phyloP scores from a whole-genome alignment of 1,139 yeast species.

The Pichia sorboxylosa region DNA sequence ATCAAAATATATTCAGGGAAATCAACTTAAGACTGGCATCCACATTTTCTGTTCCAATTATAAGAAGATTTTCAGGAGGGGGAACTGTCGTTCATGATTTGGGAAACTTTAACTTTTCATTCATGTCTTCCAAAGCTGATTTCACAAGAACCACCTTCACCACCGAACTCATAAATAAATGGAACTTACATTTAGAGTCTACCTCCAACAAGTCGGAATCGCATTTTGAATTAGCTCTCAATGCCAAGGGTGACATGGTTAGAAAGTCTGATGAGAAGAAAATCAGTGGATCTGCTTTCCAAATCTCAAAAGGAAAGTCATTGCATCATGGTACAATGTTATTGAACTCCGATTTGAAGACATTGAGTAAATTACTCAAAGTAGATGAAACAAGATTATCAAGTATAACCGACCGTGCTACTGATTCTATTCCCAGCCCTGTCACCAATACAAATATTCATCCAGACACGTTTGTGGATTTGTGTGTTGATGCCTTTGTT shows the following conservation, averaged over 20 bases:
- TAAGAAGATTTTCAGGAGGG: conserved; percentile 84
- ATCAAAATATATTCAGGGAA: conserved; percentile 92
- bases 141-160: conserved; percentile 62
- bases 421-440: conserved; percentile 67
- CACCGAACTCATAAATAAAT: conserved; percentile 35
- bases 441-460: conserved; percentile 53
- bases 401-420: conserved; percentile 45
- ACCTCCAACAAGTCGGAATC: conserved; percentile 9
- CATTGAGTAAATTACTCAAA: conserved; percentile 46
- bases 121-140: conserved; percentile 49
- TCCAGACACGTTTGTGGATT: conserved; percentile 35
- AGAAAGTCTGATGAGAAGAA: conserved; percentile 37
- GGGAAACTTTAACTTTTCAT: conserved; percentile 86
- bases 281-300: conserved; percentile 86
- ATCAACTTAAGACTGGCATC: conserved; percentile 52
- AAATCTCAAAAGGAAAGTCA: conserved; percentile 69
- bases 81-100: conserved; percentile 93
- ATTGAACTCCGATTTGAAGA: conserved; percentile 48
- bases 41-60: conserved; percentile 46
- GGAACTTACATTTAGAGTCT: conserved; percentile 26
- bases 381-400: conserved; percentile 12
- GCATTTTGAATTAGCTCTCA: conserved; percentile 34
- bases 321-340: conserved; percentile 98
- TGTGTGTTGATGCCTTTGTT: conserved; percentile 37
- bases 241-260: conserved; percentile 71